Percentiles rank a stretch among this genome's conserved stretches.
phyloP scores from a whole-genome alignment of 2,329 filamentous ascomycete species.

The Botrytis elliptica region DNA sequence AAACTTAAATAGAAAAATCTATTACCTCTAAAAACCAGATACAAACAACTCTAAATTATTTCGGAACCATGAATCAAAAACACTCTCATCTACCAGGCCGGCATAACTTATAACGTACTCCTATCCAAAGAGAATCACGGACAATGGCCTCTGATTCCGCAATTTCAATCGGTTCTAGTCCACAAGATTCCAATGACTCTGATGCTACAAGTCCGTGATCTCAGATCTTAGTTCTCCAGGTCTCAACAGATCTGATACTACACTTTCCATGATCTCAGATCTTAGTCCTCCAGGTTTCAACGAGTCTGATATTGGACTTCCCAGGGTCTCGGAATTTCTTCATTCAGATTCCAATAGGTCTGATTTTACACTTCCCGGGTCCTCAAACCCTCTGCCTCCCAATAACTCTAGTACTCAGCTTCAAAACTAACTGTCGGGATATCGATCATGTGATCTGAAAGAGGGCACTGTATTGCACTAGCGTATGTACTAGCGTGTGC shows the following conservation, averaged over 20 bases:
- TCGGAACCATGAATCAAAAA: not conserved
- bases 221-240: not conserved
- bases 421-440: no score
- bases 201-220: not conserved
- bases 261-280: not conserved
- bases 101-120: no score
- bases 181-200: not conserved
- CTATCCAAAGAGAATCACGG: not conserved
- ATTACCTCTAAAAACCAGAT: not conserved
- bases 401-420: not conserved
- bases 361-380: not conserved
- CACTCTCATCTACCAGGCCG: not conserved
- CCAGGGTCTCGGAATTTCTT: fast-evolving
- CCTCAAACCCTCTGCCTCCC: no score
- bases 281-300: not conserved
- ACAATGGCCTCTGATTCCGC: no score
- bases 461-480: no score
- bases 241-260: not conserved
- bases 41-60: not conserved
- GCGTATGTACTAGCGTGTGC: no score
- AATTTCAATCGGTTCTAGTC: no score
- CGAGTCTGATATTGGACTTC: not conserved
- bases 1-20: not conserved
- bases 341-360: not conserved
- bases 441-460: no score